A percentile compares a stretch with the other conserved stretches of the same genome.
These are phyloP conservation scores for Pythium myriotylum DNA, from an alignment of 352 stramenopile genomes.

Conservation along the genomic window DNA sequence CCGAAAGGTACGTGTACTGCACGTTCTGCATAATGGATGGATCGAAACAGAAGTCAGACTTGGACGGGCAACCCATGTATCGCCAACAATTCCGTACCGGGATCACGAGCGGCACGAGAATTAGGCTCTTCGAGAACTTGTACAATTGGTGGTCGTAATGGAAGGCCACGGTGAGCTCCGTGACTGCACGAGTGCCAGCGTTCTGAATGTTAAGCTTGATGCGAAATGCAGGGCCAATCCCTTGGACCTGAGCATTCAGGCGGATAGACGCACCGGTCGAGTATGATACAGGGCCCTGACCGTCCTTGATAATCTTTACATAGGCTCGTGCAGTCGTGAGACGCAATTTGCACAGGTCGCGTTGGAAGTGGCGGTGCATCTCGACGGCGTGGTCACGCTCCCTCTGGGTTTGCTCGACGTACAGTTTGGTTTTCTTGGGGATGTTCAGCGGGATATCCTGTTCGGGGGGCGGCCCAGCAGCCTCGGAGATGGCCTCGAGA, in stretches of 20 bases:
- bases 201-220: constrained; percentile 88
- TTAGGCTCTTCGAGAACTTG: constrained; percentile 61
- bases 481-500: constrained; percentile 73
- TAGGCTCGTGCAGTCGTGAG: constrained; percentile 87
- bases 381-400: constrained; percentile 89
- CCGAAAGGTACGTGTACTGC: constrained; percentile 66
- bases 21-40: constrained; percentile 46
- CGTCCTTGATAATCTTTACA: constrained; percentile 91
- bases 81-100: constrained; percentile 39
- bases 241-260: constrained; percentile 83
- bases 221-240: constrained; percentile 77
- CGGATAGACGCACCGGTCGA: constrained; percentile 73
- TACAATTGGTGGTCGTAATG: constrained; percentile 84
- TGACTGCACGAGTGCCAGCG: constrained; percentile 63
- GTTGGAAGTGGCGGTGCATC: constrained; percentile 93
- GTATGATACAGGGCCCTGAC: constrained; percentile 76
- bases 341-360: constrained; percentile 88
- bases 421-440: constrained; percentile 94
- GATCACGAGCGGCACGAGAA: constrained; percentile 70
- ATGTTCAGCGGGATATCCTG: constrained; percentile 93
- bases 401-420: constrained; percentile 92
- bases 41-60: background rate
- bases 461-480: constrained; percentile 77
- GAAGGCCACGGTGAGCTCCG: constrained; percentile 66
- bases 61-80: background rate